These are phyloP conservation scores for Talaromyces albobiverticillius DNA, from an alignment of 2,329 filamentous ascomycete species.

Conservation along the genomic window DNA sequence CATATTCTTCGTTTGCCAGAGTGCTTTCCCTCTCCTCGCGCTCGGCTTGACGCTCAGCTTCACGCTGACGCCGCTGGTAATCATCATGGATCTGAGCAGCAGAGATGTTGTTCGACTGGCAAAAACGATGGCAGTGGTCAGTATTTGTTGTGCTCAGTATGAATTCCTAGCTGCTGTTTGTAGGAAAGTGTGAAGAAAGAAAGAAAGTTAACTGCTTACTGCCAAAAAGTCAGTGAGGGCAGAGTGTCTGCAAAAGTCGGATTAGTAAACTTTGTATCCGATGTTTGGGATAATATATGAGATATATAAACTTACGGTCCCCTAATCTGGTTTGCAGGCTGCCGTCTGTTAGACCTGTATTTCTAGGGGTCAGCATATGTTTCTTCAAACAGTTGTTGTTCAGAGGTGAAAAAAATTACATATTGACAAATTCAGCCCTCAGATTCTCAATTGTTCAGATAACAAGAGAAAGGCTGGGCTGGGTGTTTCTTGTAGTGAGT, in stretches of 20 bases:
- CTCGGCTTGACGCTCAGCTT: slow-evolving; percentile 44
- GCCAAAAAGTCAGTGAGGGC: slow-evolving; percentile 68
- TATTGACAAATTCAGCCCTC: neutral
- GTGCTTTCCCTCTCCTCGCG: slow-evolving; percentile 26
- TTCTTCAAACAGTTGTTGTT: too few species aligned
- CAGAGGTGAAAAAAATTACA: too few species aligned
- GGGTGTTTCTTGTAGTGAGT: too few species aligned
- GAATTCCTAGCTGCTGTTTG: neutral
- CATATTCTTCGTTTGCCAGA: slow-evolving; percentile 28
- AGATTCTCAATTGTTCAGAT: too few species aligned
- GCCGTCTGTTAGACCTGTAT: slow-evolving; percentile 28
- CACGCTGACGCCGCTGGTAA: slow-evolving; percentile 52
- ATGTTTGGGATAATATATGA: neutral
- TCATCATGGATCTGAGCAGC: slow-evolving; percentile 61
- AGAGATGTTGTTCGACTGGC: slow-evolving; percentile 63
- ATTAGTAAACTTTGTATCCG: neutral
- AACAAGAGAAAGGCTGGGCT: too few species aligned
- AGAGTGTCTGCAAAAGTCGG: slow-evolving; percentile 48
- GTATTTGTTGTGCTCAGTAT: neutral
- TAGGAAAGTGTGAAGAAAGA: neutral
- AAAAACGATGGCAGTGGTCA: neutral
- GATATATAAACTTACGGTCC: slow-evolving; percentile 43
- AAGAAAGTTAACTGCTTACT: slow-evolving; percentile 36
- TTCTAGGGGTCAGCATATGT: neutral
- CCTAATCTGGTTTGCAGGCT: slow-evolving; percentile 32